Evolutionary conservation across 2,329 filamentous ascomycete genomes (phyloP), one percentile per base, ranked within the genome.

Genomic region (Sporothrix schenckii): DNA sequence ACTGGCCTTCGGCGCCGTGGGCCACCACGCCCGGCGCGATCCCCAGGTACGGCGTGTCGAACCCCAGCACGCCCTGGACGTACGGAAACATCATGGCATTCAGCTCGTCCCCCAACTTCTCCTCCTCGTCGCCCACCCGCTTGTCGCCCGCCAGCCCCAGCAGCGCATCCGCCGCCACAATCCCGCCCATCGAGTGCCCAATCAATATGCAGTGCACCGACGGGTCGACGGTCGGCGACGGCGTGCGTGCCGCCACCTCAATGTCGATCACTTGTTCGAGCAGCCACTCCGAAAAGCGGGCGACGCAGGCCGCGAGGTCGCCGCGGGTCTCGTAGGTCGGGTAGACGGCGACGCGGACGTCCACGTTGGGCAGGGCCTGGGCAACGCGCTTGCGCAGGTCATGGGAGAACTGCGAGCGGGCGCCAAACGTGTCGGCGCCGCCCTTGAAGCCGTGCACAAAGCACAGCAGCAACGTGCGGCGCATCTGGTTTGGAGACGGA

Each of bases 361-460:
- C 83, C 74, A 94, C 80, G 73, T 89, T 89, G 65, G 91, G 92
- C 24, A 94, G 85, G 14, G 87, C 85, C 77, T 86, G 83, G 72
- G 87, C 84, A 16, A 94, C 81, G 47, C 90, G 83, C 24, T 85
- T 83, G 67, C 88, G 86, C 58, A 95, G 84, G 77, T 94, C 87
- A 73, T 88, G 85, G n/a, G 91, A 90, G 78, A 94, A 94, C 75
- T 83, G 81, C 74, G 86, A 85, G 71, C 83, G 80, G 68, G 85
- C 82, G 66, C 89, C 88, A 80, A 95, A 95, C 70, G 92, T 95
- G 78, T 90, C 84, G 75, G 94, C 91, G 79, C 86, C 89, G 76
- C 92, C 92, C 89, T 95, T 93, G 87, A 96, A 96, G 78, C 92
- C 92, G 80, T 96, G 92, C 72, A 95, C 92, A 79, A 95, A 95